Base-by-base conservation (phyloP, 2,329 filamentous ascomycete species). In the Diaporthe velutina region DNA sequence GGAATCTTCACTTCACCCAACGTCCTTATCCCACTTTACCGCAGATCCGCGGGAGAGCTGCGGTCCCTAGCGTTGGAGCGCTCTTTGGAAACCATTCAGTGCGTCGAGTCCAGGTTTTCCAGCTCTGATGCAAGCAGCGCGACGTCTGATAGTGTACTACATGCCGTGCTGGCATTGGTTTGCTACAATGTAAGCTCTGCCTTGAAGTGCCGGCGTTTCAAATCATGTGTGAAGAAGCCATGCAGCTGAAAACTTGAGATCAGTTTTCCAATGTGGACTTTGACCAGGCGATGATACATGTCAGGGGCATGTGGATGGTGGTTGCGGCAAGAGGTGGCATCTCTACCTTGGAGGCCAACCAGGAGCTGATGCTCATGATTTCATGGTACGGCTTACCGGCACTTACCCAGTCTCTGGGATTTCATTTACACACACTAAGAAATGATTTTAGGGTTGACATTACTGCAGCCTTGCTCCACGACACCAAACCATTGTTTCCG, bases 121-220 rank as follows among this genome's bases (percentile, higher is more conserved):
- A 50, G 60, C 42, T 50, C 60, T 6, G 28, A 66, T 48, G 17
- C 19, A 22, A 35, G 38, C 25, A 66, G 8, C 25, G 60, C 60
- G 28, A 66, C 42, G 17, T 66, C 60, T 33, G 60, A 66, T 9
- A 66, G 40, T 13, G 42, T 66, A 12, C 19, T 66, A 4, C 10
- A 66, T 8, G 60, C 60, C 9, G 40, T 50, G 28, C 9, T 66
- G 40, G 40, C 60, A 66, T 5, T 66, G 25, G 19, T 35, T 17
- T 66, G 60, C 42, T 66, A 66, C 28, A 66, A 50, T 66, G 60
- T 66, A 66, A 66, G 60, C 28, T n/a, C 9, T n/a, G n/a, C n/a
- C n/a, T n/a, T n/a, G n/a, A n/a, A n/a, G n/a, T n/a, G n/a, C n/a
- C n/a, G n/a, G n/a, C n/a, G n/a, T n/a, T n/a, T n/a, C n/a, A n/a